Evolutionary conservation across 202 grass and related monocot species (phyloP).

Genomic region (Musa balbisiana): DNA sequence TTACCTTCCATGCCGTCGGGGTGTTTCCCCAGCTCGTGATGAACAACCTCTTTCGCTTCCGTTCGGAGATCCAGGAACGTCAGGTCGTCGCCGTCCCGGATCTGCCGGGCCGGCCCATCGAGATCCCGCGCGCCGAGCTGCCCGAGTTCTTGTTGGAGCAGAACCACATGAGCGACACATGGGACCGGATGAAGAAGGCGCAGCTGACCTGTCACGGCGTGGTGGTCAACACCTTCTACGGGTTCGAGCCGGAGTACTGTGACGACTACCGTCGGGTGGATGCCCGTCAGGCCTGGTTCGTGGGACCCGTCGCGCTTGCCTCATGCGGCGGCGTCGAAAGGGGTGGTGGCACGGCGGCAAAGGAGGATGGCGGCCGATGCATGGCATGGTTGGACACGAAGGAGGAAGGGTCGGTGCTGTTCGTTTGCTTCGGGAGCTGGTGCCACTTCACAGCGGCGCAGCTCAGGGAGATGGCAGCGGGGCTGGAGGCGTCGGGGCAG

Average conservation of each 20-base stretch:
- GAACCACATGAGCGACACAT: conserved; percentile 36
- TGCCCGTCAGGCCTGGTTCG: conserved; percentile 4
- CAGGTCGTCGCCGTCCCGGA: conserved; percentile 32
- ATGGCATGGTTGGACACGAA: conserved; percentile 4
- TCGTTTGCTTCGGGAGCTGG: conserved; percentile 25
- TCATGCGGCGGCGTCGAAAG: neutral
- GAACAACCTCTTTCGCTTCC: conserved; percentile 43
- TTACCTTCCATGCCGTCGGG: conserved; percentile 75
- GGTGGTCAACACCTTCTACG: conserved; percentile 72
- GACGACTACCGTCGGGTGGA: conserved; percentile 16
- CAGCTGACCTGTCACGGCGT: conserved; percentile 59
- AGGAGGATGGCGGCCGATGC: neutral
- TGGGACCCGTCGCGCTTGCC: conserved; percentile 12
- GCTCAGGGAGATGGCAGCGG: conserved; percentile 13
- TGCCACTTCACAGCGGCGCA: conserved; percentile 10
- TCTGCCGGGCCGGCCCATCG: conserved; percentile 39
- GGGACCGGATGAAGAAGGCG: conserved; percentile 41
- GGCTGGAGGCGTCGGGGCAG: conserved; percentile 15
- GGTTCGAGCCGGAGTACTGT: conserved; percentile 56
- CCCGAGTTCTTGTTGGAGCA: conserved; percentile 49
- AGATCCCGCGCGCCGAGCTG: conserved; percentile 59
- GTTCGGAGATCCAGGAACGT: conserved; percentile 25
- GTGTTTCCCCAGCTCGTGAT: conserved; percentile 67
- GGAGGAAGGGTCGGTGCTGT: conserved; percentile 11
- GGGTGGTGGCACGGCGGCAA: neutral